These are phyloP conservation scores for Talaromyces atroroseus DNA, from an alignment of 2,329 filamentous ascomycete genomes.

Conservation along the genomic window DNA sequence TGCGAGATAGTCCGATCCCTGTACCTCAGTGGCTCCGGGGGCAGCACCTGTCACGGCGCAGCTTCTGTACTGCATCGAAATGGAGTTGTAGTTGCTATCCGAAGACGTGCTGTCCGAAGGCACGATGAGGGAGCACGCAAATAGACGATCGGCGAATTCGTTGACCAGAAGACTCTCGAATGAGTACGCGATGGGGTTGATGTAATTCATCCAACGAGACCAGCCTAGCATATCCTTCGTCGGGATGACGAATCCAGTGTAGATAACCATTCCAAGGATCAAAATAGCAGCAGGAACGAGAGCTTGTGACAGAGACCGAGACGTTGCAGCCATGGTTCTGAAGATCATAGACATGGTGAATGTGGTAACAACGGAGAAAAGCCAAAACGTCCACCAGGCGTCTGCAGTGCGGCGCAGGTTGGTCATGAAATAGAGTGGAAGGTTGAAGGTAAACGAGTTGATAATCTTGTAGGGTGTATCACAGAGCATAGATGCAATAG, in stretches of 20 bases:
- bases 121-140: conserved; percentile 44
- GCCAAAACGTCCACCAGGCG: conserved; percentile 78
- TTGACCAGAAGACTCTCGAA: conserved; percentile 80
- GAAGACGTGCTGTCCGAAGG: too few relatives aligned
- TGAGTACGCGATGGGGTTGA: conserved; percentile 72
- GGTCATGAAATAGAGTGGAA: conserved; percentile 81
- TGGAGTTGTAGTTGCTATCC: conserved; percentile 33
- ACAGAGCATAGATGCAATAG: conserved; percentile 77
- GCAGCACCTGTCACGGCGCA: conserved; percentile 58
- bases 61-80: conserved; percentile 38
- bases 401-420: conserved; percentile 68
- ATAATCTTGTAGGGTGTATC: conserved; percentile 77
- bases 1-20: conserved; percentile 55
- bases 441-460: conserved; percentile 72
- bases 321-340: conserved; percentile 71
- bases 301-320: conserved; percentile 59
- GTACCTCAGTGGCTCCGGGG: conserved; percentile 48
- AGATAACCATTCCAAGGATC: conserved; percentile 42
- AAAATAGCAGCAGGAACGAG: conserved; percentile 52
- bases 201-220: conserved; percentile 77
- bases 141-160: conserved; percentile 66
- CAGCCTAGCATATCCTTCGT: conserved; percentile 64
- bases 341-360: conserved; percentile 83
- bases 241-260: conserved; percentile 44
- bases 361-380: conserved; percentile 68